Conservation (phyloP, 2,329 filamentous ascomycete species). For the Cytospora piceae region DNA sequence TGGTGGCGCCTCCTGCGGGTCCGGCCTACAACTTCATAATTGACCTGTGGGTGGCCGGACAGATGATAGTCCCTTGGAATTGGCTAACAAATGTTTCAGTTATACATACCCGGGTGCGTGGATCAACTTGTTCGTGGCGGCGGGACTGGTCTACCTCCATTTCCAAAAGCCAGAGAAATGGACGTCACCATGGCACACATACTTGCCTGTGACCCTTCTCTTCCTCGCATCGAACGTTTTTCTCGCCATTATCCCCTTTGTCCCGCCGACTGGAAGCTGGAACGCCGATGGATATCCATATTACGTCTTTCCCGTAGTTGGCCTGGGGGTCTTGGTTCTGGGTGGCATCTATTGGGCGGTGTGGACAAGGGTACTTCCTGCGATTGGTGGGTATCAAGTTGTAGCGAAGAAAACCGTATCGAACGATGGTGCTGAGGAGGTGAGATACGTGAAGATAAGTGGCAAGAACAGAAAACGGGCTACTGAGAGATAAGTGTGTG, state of each 20-base stretch:
- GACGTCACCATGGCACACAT: constrained; percentile 57
- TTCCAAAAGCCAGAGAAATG: constrained; percentile 54
- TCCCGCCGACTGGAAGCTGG: constrained; percentile 54
- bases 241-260: constrained; percentile 57
- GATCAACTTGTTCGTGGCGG: constrained; percentile 57
- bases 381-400: constrained; percentile 53
- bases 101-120: constrained; percentile 55
- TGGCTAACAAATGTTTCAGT: constrained; percentile 36
- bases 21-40: constrained; percentile 71
- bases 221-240: constrained; percentile 57
- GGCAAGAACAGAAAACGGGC: constrained; percentile 6
- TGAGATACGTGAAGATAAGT: constrained; percentile 43
- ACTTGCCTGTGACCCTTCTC: constrained; percentile 50
- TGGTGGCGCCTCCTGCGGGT: constrained; percentile 68
- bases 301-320: constrained; percentile 60
- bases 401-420: constrained; percentile 48
- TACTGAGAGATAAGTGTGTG: not conserved
- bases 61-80: too few species aligned
- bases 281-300: constrained; percentile 57
- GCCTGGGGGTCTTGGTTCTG: constrained; percentile 53
- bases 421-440: constrained; percentile 45
- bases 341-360: constrained; percentile 57
- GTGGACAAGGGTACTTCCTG: constrained; percentile 56
- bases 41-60: constrained; percentile 48
- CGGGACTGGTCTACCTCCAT: constrained; percentile 56